Base-by-base conservation (phyloP, 768 basidiomycete genomes). In the Boletus pseudopeckii region DNA sequence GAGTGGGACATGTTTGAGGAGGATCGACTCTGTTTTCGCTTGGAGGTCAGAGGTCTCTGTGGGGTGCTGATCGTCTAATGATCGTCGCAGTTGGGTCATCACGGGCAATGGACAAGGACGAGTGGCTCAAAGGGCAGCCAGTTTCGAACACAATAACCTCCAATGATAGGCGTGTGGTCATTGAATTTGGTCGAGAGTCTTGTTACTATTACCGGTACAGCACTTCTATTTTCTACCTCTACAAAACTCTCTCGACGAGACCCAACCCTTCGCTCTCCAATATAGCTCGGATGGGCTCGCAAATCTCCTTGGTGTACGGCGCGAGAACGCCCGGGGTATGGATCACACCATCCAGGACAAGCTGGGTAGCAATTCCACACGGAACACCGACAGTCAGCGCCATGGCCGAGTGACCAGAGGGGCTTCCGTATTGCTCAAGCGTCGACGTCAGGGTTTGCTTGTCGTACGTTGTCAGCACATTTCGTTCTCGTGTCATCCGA, bases 301-400 rank as follows among this genome's bases (percentile, higher is more conserved):
- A 91, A 36, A 92, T 82, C 67, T 89, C 87, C 73, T 88, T 87
- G 54, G 80, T 82, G 73, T 98, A 98, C 3, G 96, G 96, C 11
- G 84, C 88, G 45, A 84, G 81, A 7, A 99, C 80, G 64, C 96
- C 96, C 14, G 88, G 82, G 36, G 77, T 81, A 57, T 72, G 81
- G 65, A 98, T 73, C 42, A 84, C 81, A 58, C 94, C 94, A 63
- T 98, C 93, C 44, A 99, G 77, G 24, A 99, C 82, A 57, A 94
- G 78, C 76, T 98, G 93, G 0, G 86, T 83, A 2, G 97, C 95
- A 64, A 98, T 89, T 58, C 95, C 96, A 65, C 92, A 95, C 1
- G 96, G 96, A 13, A 98, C 69, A 54, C 96, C 96, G 45, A 98
- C 96, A 24, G 88, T 87, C 32, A 81, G 72, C 48, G 94, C 93